These are phyloP conservation scores for Trichoderma sp. DNA, from an alignment of 2,329 filamentous ascomycete genomes.

Conservation along the genomic window DNA sequence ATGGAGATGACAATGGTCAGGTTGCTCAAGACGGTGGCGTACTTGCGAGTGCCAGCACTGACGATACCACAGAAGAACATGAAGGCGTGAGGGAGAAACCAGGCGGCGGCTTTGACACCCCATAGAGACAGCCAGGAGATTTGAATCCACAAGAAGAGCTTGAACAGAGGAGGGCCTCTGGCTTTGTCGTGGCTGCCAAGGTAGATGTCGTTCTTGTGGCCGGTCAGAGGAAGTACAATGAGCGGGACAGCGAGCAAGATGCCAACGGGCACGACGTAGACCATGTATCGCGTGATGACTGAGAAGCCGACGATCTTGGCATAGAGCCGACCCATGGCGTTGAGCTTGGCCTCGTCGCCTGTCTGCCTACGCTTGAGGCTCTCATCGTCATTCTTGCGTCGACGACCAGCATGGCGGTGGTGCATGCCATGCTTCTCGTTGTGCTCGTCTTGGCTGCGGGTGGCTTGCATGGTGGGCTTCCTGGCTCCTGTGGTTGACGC, in stretches of 20 bases:
- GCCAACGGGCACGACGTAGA: constrained; percentile 67
- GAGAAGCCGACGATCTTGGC: constrained; percentile 65
- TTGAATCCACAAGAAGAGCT: constrained; percentile 69
- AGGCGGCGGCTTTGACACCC: constrained; percentile 65
- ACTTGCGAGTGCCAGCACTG: constrained; percentile 69
- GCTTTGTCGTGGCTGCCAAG: constrained; percentile 44
- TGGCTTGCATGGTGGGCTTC: constrained; percentile 43
- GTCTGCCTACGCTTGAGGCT: constrained; percentile 46
- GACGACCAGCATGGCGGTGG: constrained; percentile 44
- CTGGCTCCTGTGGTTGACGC: constrained; percentile 56
- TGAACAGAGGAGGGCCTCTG: constrained; percentile 55
- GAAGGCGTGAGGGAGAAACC: constrained; percentile 61
- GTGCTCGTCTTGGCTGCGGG: constrained; percentile 37
- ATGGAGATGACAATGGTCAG: constrained; percentile 67
- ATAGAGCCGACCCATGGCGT: constrained; percentile 66
- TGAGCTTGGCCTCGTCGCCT: constrained; percentile 58
- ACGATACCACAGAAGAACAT: constrained; percentile 71
- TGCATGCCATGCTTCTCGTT: constrained; percentile 47
- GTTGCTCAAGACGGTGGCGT: constrained; percentile 64
- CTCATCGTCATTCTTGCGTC: constrained; percentile 49
- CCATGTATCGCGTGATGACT: constrained; percentile 64
- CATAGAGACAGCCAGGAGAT: constrained; percentile 68
- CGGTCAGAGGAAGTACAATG: constrained; percentile 53
- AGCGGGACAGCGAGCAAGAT: constrained; percentile 63
- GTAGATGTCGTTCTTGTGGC: constrained; percentile 39